These are phyloP conservation scores for Colletotrichum tropicale DNA, from an alignment of 2,329 filamentous ascomycete species.

Conservation along the genomic window DNA sequence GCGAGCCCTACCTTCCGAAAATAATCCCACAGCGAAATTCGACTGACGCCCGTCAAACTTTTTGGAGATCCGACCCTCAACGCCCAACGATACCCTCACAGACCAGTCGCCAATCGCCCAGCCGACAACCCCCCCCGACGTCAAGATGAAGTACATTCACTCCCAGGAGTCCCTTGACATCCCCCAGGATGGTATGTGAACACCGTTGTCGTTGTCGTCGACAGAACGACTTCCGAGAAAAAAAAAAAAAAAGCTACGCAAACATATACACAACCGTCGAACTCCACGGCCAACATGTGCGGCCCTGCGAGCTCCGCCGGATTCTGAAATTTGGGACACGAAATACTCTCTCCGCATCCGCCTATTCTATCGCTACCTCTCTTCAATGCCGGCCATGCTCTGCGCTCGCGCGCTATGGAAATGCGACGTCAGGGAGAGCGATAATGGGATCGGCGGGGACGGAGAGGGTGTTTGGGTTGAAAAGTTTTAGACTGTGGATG, in stretches of 20 bases:
- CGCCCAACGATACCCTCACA: conserved; percentile 30
- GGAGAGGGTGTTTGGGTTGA: conserved; percentile 19
- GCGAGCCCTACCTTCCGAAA: neutral
- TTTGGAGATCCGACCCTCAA: conserved; percentile 28
- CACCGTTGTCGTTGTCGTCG: conserved; percentile 16
- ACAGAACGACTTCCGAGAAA: neutral
- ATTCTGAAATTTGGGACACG: conserved; percentile 19
- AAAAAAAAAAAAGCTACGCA: neutral
- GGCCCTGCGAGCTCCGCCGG: conserved; percentile 17
- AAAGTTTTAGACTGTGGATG: conserved; percentile 25
- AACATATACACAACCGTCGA: neutral
- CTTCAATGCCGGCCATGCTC: neutral
- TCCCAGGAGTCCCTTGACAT: conserved; percentile 94
- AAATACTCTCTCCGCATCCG: neutral
- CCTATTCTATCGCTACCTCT: neutral
- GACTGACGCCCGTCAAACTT: neutral
- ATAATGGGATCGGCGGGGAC: neutral
- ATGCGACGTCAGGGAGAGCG: neutral
- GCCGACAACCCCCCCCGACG: conserved; percentile 47
- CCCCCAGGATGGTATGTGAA: conserved; percentile 90
- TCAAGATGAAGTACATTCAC: conserved; percentile 99
- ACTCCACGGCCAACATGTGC: neutral
- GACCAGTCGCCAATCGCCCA: conserved; percentile 18
- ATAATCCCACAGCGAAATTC: neutral
- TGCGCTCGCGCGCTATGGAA: neutral